These are phyloP conservation scores for Carex parvula DNA, from an alignment of 176 grass and related monocot genomes.

Conservation along the genomic window DNA sequence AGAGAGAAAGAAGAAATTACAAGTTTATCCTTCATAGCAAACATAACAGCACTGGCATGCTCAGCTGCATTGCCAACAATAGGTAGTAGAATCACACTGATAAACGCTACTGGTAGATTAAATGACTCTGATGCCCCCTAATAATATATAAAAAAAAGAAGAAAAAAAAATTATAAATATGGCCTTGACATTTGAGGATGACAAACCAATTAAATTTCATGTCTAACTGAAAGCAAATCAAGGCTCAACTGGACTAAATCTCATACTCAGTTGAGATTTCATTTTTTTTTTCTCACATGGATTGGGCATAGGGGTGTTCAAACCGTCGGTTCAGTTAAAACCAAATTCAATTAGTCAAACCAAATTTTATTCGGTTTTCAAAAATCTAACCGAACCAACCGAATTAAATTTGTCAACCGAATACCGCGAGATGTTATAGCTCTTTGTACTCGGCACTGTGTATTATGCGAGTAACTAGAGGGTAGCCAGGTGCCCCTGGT, in stretches of 20 bases:
- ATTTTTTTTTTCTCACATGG: neutral
- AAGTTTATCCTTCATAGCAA: conserved; percentile 90
- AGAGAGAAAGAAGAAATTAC: conserved; percentile 33
- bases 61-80: conserved; percentile 92
- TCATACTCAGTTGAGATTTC: neutral
- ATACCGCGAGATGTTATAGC: no score
- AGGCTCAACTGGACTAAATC: neutral
- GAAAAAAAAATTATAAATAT: neutral
- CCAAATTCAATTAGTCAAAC: no score
- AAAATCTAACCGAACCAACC: no score
- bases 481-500: no score
- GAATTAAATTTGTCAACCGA: no score
- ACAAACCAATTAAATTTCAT: conserved; percentile 7
- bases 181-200: neutral
- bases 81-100: conserved; percentile 90
- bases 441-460: no score
- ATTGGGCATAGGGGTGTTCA: neutral
- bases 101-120: conserved; percentile 75
- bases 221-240: neutral
- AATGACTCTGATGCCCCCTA: conserved; percentile 82
- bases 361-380: no score
- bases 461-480: no score
- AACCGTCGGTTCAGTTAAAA: no score
- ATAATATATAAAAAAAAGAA: conserved; percentile 28
- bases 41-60: conserved; percentile 94